These are phyloP conservation scores for Pythium phragmiticola DNA, from an alignment of 352 stramenopile genomes.

Conservation along the genomic window DNA sequence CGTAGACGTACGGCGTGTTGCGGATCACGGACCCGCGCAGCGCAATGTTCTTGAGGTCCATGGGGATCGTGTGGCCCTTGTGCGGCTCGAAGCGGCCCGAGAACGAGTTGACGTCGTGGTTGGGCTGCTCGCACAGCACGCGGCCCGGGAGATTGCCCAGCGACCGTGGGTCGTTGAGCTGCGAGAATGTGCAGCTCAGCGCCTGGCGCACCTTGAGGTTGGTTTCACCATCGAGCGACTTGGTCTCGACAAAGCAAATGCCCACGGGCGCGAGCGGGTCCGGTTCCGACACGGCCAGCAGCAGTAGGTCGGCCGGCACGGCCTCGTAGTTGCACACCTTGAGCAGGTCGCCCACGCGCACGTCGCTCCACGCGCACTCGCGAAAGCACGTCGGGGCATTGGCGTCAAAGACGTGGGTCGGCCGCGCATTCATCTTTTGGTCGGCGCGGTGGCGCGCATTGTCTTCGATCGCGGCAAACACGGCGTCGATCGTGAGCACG, in stretches of 20 bases:
- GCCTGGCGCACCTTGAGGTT: conserved; percentile 87
- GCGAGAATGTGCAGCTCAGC: conserved; percentile 79
- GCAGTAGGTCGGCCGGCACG: conserved; percentile 77
- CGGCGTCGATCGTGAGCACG: conserved; percentile 81
- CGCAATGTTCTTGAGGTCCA: conserved; percentile 85
- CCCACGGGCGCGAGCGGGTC: conserved; percentile 59
- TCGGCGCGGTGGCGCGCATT: conserved; percentile 73
- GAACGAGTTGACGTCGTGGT: conserved; percentile 89
- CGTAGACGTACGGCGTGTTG: conserved; percentile 79
- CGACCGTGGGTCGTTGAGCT: conserved; percentile 65
- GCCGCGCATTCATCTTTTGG: conserved; percentile 77
- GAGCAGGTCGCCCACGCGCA: conserved; percentile 80
- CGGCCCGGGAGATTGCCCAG: conserved; percentile 64
- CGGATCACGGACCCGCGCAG: conserved; percentile 82
- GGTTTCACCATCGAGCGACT: conserved; percentile 85
- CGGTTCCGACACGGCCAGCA: conserved; percentile 71
- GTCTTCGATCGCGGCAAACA: conserved; percentile 87
- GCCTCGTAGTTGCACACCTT: conserved; percentile 87
- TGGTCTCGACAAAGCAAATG: conserved; percentile 88
- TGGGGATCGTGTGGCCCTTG: conserved; percentile 72
- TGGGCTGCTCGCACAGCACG: conserved; percentile 78
- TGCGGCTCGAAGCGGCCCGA: conserved; percentile 73
- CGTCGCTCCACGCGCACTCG: conserved; percentile 52
- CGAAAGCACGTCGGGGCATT: conserved; percentile 44
- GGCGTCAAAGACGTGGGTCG: conserved; percentile 63